Evolutionary conservation across 345 rosid species (phyloP).

Genomic region (Arabis hirsuta): DNA sequence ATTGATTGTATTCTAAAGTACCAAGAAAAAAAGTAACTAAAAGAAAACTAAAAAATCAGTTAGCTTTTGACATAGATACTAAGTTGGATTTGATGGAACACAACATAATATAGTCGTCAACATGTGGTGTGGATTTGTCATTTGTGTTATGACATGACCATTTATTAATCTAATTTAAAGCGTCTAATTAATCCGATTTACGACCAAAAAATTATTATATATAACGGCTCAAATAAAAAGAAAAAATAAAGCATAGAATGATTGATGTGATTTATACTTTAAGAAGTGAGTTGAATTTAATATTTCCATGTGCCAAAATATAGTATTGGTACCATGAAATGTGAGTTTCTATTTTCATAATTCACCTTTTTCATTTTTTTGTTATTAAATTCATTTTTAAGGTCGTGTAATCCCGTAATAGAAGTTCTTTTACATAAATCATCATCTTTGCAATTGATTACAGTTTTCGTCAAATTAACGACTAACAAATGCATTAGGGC

Average conservation of each 20-base stretch:
- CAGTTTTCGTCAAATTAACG: neutral
- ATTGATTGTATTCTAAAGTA: slow-evolving; percentile 4
- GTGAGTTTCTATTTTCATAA: slow-evolving; percentile 38
- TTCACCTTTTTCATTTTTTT: neutral
- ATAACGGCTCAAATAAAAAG: neutral
- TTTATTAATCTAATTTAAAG: slow-evolving; percentile 35
- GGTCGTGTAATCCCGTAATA: neutral
- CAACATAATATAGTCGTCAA: slow-evolving; percentile 40
- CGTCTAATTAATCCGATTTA: slow-evolving; percentile 19
- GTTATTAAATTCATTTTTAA: neutral
- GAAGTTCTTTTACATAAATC: neutral
- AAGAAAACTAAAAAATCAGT: slow-evolving; percentile 14
- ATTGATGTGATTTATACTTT: slow-evolving; percentile 46
- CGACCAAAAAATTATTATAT: neutral
- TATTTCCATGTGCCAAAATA: slow-evolving; percentile 36
- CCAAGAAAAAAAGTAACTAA: neutral
- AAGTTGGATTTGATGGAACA: slow-evolving; percentile 46
- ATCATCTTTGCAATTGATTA: neutral
- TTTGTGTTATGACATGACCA: slow-evolving; percentile 39
- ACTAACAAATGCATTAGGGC: neutral
- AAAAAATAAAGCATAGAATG: slow-evolving; percentile 35
- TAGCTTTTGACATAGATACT: slow-evolving; percentile 35
- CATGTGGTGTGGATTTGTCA: slow-evolving; percentile 43
- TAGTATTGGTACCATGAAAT: slow-evolving; percentile 44
- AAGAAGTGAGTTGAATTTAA: slow-evolving; percentile 37